phyloP scores from a whole-genome alignment of 208 protist species.

The Naegleria gruberi region DNA sequence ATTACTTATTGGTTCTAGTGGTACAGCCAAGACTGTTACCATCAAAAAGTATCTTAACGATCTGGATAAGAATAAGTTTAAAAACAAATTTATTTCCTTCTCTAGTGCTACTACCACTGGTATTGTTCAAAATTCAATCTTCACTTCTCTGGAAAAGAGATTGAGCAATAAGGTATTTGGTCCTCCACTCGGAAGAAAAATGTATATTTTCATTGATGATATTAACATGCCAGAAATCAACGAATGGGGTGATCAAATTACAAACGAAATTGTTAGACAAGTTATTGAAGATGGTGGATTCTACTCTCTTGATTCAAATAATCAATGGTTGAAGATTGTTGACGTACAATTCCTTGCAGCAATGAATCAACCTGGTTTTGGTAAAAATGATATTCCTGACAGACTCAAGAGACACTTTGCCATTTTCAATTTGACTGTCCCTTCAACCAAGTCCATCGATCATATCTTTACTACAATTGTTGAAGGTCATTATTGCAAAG shows the following conservation, averaged over 20 bases:
- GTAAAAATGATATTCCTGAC: conserved; percentile 65
- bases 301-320: conserved; percentile 61
- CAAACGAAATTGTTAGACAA: conserved; percentile 71
- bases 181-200: conserved; percentile 47
- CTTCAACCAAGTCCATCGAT: conserved; percentile 51
- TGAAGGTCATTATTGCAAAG: conserved; percentile 34
- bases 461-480: conserved; percentile 59
- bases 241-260: conserved; percentile 65
- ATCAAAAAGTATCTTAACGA: conserved; percentile 45
- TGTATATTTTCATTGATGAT: conserved; percentile 69
- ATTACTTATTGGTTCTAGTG: conserved; percentile 60
- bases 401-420: conserved; percentile 63
- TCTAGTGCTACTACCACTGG: conserved; percentile 62
- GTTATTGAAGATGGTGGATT: conserved; percentile 63
- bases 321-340: conserved; percentile 52
- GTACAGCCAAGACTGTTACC: conserved; percentile 66
- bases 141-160: conserved; percentile 58
- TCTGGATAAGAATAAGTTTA: conserved; percentile 30
- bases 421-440: conserved; percentile 60
- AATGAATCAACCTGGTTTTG: conserved; percentile 66
- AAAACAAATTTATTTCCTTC: conserved; percentile 41
- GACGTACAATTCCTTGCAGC: conserved; percentile 59
- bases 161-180: conserved; percentile 44
- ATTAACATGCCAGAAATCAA: conserved; percentile 68
- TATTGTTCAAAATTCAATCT: conserved; percentile 57